A percentile compares a stretch with the other conserved stretches of the same genome.
phyloP scores from a whole-genome alignment of 2,329 filamentous ascomycete species.

The Neocatenulostroma microsporum region DNA sequence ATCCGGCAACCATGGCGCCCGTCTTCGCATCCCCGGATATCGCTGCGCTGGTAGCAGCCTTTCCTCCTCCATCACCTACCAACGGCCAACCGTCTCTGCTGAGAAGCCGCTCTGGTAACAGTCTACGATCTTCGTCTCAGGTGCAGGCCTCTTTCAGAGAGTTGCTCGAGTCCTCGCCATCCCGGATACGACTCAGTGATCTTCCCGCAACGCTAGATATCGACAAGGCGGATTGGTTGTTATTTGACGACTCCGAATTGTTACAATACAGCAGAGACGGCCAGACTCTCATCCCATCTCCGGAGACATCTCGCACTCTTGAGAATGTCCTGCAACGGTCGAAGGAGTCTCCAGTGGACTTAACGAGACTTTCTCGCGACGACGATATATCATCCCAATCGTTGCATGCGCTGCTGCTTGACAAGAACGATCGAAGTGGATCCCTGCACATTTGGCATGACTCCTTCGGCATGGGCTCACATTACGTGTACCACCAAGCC shows the following conservation, averaged over 20 bases:
- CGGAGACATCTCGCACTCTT: slow-evolving; percentile 6
- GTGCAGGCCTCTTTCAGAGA: slow-evolving; percentile 8
- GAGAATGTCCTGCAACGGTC: slow-evolving; percentile 8
- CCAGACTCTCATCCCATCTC: slow-evolving; percentile 6
- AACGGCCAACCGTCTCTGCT: slow-evolving; percentile 16
- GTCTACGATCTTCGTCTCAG: slow-evolving; percentile 14
- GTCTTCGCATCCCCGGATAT: slow-evolving; percentile 23
- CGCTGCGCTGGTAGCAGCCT: slow-evolving; percentile 18
- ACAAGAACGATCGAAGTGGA: not conserved
- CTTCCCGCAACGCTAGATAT: slow-evolving; percentile 13
- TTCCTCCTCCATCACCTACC: slow-evolving; percentile 17
- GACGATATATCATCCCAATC: slow-evolving; percentile 1
- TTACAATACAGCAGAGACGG: slow-evolving; percentile 8
- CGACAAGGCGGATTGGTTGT: slow-evolving; percentile 10
- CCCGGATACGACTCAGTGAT: slow-evolving; percentile 11
- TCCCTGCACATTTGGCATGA: slow-evolving; percentile 7
- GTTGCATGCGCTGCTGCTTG: not conserved
- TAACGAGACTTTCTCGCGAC: not conserved
- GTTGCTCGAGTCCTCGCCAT: slow-evolving; percentile 11
- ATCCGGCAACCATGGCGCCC: slow-evolving; percentile 14
- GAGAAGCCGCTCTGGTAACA: slow-evolving; percentile 15
- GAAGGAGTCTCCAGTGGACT: slow-evolving; percentile 3
- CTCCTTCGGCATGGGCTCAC: too few relatives aligned
- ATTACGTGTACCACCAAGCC: too few relatives aligned
- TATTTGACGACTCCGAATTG: slow-evolving; percentile 3